These are phyloP conservation scores for Blastobotrys chiropterorum DNA, from an alignment of 805 yeast genomes.

Conservation along the genomic window DNA sequence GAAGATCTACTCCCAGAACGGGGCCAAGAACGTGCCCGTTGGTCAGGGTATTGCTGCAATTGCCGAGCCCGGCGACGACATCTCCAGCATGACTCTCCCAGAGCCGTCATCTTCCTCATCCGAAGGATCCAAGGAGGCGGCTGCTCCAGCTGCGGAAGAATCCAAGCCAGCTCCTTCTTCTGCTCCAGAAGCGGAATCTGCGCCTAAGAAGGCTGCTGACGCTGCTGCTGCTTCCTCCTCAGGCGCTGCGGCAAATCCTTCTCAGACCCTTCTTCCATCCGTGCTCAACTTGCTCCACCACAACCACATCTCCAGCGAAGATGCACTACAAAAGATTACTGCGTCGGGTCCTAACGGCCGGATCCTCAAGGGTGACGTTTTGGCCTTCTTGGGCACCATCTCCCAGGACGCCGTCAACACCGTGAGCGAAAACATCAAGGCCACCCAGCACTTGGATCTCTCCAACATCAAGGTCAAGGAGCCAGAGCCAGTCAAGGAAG, in stretches of 20 bases:
- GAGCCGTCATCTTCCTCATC: conserved; percentile 22
- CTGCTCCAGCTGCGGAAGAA: conserved; percentile 14
- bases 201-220: conserved; percentile 6
- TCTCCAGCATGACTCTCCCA: conserved; percentile 58
- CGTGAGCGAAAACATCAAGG: conserved; percentile 49
- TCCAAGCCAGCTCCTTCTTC: conserved; percentile 11
- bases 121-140: conserved; percentile 19
- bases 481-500: conserved; percentile 10
- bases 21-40: conserved; percentile 74
- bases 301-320: conserved; percentile 58
- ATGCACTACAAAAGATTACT: conserved; percentile 62
- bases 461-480: conserved; percentile 45
- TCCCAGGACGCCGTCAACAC: conserved; percentile 46
- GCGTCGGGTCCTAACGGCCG: conserved; percentile 91
- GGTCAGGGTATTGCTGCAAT: conserved; percentile 85
- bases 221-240: conserved; percentile 15
- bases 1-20: conserved; percentile 60
- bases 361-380: conserved; percentile 82
- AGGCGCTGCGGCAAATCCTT: conserved; percentile 49
- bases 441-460: conserved; percentile 61
- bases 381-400: conserved; percentile 74
- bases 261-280: conserved; percentile 70
- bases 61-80: conserved; percentile 85
- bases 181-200: conserved; percentile 16
- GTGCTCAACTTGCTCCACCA: conserved; percentile 59